These are phyloP conservation scores for Chalaropsis ovoidea DNA, from an alignment of 2,329 filamentous ascomycete genomes.

Conservation along the genomic window DNA sequence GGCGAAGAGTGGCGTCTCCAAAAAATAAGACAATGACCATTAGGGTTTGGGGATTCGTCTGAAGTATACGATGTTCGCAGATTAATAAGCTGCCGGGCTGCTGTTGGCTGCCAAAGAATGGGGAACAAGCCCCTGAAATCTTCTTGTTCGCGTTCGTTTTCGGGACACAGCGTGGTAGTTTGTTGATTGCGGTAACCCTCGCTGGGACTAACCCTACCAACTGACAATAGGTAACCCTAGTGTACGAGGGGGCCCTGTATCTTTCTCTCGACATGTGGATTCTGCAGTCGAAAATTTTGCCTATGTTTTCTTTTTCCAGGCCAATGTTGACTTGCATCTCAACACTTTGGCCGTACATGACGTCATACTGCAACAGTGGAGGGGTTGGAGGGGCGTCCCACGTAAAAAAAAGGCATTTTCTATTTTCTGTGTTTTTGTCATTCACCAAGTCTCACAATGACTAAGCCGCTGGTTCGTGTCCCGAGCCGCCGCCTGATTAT, in stretches of 20 bases:
- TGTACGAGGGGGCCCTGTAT: too few relatives aligned
- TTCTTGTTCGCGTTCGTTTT: constrained; percentile 25
- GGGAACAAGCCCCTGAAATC: neutral
- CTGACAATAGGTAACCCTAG: neutral
- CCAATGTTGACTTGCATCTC: neutral
- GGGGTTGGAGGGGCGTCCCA: neutral
- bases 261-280: too few relatives aligned
- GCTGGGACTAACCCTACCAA: neutral
- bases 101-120: too few relatives aligned
- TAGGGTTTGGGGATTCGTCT: too few relatives aligned
- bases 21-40: too few relatives aligned
- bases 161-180: constrained; percentile 11
- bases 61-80: too few relatives aligned
- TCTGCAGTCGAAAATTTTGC: neutral
- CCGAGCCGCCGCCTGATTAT: neutral
- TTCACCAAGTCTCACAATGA: neutral
- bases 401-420: neutral
- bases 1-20: too few relatives aligned
- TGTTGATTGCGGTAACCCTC: neutral
- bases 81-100: too few relatives aligned
- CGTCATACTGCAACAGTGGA: neutral
- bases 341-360: neutral
- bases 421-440: neutral
- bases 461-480: too few relatives aligned
- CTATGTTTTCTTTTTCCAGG: neutral